Conservation (phyloP, 768 basidiomycete species). For the Plicaturopsis crispa region DNA sequence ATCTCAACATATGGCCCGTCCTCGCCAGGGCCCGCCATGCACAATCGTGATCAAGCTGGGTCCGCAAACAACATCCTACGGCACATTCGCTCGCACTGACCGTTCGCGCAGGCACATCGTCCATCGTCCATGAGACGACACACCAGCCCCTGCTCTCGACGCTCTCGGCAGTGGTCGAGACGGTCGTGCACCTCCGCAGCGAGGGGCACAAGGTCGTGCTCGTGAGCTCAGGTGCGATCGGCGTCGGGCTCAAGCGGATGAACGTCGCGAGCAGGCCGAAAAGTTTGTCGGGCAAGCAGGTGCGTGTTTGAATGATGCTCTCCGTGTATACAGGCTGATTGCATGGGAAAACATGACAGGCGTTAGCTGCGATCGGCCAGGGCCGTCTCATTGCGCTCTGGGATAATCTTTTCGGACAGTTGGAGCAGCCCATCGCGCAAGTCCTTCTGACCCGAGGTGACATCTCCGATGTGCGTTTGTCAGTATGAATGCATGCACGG, state of each 20-base stretch:
- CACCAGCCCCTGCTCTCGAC: conserved; percentile 89
- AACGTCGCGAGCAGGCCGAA: conserved; percentile 72
- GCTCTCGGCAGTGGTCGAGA: conserved; percentile 88
- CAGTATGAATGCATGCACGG: not conserved
- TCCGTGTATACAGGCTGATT: not conserved
- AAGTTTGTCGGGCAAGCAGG: conserved; percentile 86
- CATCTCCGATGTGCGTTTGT: conserved; percentile 77
- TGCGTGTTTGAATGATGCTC: conserved; percentile 23
- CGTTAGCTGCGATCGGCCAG: conserved; percentile 94
- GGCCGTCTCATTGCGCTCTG: conserved; percentile 92
- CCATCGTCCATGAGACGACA: conserved; percentile 92
- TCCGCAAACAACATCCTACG: conserved; percentile 22
- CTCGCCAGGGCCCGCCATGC: too few species aligned
- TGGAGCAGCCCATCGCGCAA: conserved; percentile 95
- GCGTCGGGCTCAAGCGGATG: conserved; percentile 92
- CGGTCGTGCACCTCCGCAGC: conserved; percentile 67
- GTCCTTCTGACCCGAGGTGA: conserved; percentile 91
- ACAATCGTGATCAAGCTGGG: conserved; percentile 88
- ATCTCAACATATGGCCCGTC: too few species aligned
- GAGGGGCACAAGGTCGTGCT: conserved; percentile 92
- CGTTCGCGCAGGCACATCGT: conserved; percentile 70
- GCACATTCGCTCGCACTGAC: conserved; percentile 4
- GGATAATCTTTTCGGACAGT: conserved; percentile 92
- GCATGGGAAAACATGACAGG: conserved; percentile 41
- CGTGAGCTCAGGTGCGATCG: conserved; percentile 97